These are phyloP conservation scores for Nakazawaea ambrosiae DNA, from an alignment of 805 yeast genomes.

Conservation along the genomic window DNA sequence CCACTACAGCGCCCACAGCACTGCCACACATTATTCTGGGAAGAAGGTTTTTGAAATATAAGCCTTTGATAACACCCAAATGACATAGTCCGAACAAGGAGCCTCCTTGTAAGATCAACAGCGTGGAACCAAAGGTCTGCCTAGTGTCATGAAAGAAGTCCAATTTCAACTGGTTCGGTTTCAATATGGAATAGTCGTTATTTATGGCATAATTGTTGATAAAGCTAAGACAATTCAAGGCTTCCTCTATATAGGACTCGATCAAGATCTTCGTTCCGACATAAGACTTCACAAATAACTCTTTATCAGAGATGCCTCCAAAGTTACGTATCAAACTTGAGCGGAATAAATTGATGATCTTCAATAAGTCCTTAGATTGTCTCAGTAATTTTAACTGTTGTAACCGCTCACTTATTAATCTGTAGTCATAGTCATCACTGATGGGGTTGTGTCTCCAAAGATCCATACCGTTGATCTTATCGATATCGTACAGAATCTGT, in stretches of 20 bases:
- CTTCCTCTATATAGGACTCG: constrained; percentile 80
- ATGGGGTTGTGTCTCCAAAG: constrained; percentile 80
- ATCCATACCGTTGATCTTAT: constrained; percentile 45
- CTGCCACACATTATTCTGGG: constrained; percentile 89
- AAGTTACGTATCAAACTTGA: constrained; percentile 85
- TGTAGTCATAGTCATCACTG: constrained; percentile 76
- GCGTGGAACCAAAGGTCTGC: constrained; percentile 86
- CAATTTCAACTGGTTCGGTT: constrained; percentile 49
- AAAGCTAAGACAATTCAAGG: constrained; percentile 57
- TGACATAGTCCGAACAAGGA: constrained; percentile 92
- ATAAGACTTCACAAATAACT: constrained; percentile 73
- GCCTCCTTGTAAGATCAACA: constrained; percentile 89
- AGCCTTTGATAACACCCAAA: constrained; percentile 82
- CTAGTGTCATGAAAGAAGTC: constrained; percentile 82
- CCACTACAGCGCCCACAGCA: constrained; percentile 91
- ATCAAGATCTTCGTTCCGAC: constrained; percentile 85
- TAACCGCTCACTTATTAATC: constrained; percentile 69
- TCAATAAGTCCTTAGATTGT: constrained; percentile 45
- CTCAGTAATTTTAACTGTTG: constrained; percentile 58
- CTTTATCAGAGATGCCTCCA: constrained; percentile 81
- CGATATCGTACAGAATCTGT: constrained; percentile 39
- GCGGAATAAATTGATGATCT: constrained; percentile 59
- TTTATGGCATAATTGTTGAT: constrained; percentile 35
- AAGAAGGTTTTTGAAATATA: constrained; percentile 65
- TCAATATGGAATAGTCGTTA: constrained; percentile 29